phyloP scores from a whole-genome alignment of 441 rosid genomes.

The Monsonia emarginata region DNA sequence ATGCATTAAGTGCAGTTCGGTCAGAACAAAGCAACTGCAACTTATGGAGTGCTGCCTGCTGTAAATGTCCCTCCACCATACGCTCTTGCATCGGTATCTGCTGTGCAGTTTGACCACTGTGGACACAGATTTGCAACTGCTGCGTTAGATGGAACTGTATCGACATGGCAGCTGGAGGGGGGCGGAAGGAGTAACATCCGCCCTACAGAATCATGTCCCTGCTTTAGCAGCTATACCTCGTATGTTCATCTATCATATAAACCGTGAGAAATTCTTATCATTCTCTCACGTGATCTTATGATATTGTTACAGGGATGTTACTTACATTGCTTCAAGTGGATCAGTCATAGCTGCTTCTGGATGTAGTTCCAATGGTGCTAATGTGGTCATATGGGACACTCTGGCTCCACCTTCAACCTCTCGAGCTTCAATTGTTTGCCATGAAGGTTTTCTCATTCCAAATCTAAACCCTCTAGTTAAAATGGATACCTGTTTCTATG shows the following conservation, averaged over 20 bases:
- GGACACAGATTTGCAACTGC: conserved; percentile 91
- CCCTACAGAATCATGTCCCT: conserved; percentile 82
- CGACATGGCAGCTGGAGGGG: conserved; percentile 92
- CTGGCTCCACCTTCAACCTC: conserved; percentile 88
- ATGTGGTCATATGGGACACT: conserved; percentile 92
- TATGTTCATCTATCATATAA: conserved; percentile 34
- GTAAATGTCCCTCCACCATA: conserved; percentile 82
- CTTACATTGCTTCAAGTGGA: conserved; percentile 79
- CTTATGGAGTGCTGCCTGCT: conserved; percentile 84
- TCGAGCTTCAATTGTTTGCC: conserved; percentile 71
- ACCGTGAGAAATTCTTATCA: not conserved
- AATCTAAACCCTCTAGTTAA: not conserved
- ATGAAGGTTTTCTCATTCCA: conserved; percentile 53
- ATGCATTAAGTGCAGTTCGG: conserved; percentile 53
- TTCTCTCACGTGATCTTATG: not conserved
- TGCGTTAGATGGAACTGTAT: conserved; percentile 80
- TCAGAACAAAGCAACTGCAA: conserved; percentile 70
- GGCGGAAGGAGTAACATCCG: conserved; percentile 78
- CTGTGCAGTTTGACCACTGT: conserved; percentile 71
- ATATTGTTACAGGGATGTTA: conserved; percentile 58
- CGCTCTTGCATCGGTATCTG: conserved; percentile 81
- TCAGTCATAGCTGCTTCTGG: conserved; percentile 88
- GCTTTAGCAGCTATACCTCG: conserved; percentile 79
- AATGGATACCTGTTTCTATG: conserved; percentile 6
- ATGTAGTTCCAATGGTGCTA: conserved; percentile 65